Percentiles rank a stretch among this genome's conserved stretches.
Evolutionary conservation across 2,329 filamentous ascomycete genomes (phyloP).

Genomic region (Fusarium liriodendri): DNA sequence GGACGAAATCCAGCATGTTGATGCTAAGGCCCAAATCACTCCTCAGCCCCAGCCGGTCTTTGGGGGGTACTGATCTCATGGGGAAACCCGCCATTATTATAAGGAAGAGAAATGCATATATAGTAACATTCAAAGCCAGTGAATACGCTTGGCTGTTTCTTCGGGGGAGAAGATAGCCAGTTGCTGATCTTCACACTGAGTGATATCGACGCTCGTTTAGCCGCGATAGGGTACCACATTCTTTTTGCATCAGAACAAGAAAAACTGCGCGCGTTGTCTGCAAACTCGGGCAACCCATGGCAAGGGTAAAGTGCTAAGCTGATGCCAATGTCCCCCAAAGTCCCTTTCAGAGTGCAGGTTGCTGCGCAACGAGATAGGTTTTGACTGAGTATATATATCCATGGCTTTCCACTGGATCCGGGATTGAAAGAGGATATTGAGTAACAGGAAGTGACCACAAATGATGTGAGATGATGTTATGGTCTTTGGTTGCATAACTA

Average conservation of each 20-base stretch:
- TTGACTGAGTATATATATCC: neutral
- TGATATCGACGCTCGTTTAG: too few relatives aligned
- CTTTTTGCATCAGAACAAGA: neutral
- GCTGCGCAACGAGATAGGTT: neutral
- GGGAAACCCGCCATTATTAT: neutral
- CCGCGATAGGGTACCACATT: neutral
- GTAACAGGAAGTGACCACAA: neutral
- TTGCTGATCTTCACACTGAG: too few relatives aligned
- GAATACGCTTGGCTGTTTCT: neutral
- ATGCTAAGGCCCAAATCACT: neutral
- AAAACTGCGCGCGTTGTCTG: too few relatives aligned
- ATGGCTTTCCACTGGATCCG: neutral
- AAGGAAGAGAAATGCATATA: neutral
- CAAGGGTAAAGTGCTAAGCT: neutral
- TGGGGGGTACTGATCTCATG: neutral
- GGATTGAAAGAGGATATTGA: neutral
- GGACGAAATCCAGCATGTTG: neutral
- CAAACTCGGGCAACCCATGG: neutral
- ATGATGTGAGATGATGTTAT: neutral
- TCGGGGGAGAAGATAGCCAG: too few relatives aligned
- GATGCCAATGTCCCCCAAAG: neutral
- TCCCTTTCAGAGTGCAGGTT: neutral
- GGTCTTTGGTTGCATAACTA: neutral
- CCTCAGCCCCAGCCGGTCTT: neutral
- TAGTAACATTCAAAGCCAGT: neutral